A percentile compares a stretch with the other conserved stretches of the same genome.
These are phyloP conservation scores for Diplodia scrobiculata DNA, from an alignment of 2,329 filamentous ascomycete genomes.

Conservation along the genomic window DNA sequence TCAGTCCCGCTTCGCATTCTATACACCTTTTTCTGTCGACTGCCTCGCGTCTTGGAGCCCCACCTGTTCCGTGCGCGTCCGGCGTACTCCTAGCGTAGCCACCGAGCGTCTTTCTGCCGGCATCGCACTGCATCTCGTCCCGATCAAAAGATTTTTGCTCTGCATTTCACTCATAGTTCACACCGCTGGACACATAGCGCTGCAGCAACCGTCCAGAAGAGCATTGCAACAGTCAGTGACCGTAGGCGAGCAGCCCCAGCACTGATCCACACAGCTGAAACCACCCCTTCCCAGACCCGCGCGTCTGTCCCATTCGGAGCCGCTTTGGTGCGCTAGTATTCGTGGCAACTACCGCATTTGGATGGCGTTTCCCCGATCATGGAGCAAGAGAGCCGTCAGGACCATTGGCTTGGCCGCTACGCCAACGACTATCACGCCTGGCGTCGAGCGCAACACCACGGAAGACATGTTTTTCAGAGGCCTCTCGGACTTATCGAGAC, in stretches of 20 bases:
- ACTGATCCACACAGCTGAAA: background rate
- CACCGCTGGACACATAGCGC: background rate
- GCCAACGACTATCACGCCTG: slow-evolving; percentile 45
- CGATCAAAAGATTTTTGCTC: background rate
- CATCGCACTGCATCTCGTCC: background rate
- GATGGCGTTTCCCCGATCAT: background rate
- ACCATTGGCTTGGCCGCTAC: slow-evolving; percentile 48
- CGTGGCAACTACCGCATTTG: background rate
- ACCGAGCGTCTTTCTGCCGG: background rate
- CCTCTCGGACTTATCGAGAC: slow-evolving; percentile 50
- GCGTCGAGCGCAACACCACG: slow-evolving; percentile 33
- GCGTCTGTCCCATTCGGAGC: no score
- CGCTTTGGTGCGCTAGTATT: background rate
- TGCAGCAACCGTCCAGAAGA: background rate
- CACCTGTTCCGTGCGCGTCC: background rate
- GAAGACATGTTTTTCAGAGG: slow-evolving; percentile 36
- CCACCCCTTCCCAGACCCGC: background rate
- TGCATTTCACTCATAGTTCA: background rate
- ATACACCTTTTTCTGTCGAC: background rate
- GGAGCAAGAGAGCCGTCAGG: slow-evolving; percentile 13
- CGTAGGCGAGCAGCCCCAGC: background rate
- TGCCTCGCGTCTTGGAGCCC: background rate
- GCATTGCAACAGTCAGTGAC: background rate
- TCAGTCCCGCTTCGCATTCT: slow-evolving; percentile 11
- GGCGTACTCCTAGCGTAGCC: background rate